Conservation (phyloP, 129 eudicot genomes). For the Chrysanthemum seticuspe region DNA sequence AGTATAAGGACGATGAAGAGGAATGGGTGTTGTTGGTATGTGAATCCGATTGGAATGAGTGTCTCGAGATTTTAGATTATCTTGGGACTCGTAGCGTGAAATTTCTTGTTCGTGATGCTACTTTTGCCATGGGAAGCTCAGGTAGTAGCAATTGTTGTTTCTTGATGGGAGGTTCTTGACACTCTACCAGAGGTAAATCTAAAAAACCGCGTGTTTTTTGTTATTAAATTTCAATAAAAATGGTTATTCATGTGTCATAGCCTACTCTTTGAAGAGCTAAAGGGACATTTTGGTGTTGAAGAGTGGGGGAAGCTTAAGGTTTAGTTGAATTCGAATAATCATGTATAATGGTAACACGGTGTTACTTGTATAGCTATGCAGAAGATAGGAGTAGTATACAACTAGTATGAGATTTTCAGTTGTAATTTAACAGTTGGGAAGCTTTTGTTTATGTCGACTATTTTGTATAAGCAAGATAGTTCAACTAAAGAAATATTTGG, state of each 20-base stretch:
- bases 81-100: constrained; percentile 66
- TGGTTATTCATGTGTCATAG: constrained; percentile 29
- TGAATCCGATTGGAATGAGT: constrained; percentile 77
- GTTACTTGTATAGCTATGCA: constrained; percentile 31
- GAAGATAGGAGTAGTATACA: constrained; percentile 32
- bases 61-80: constrained; percentile 72
- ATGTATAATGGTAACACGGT: constrained; percentile 18
- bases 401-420: background rate
- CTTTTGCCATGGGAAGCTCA: constrained; percentile 54
- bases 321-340: constrained; percentile 27
- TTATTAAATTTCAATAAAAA: constrained; percentile 22
- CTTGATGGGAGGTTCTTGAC: constrained; percentile 38
- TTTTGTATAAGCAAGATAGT: constrained; percentile 12
- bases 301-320: constrained; percentile 25
- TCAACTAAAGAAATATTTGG: constrained; percentile 19
- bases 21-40: constrained; percentile 90
- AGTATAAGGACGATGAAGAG: constrained; percentile 82
- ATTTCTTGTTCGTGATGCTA: constrained; percentile 61
- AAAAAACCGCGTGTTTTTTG: constrained; percentile 6
- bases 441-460: constrained; percentile 17
- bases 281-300: constrained; percentile 17
- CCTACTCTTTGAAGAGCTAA: constrained; percentile 23
- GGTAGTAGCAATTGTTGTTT: constrained; percentile 65
- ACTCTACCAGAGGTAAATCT: constrained; percentile 1
- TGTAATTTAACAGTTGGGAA: constrained; percentile 17